Conservation (phyloP, 352 stramenopile species). For the Pythium diclinum region DNA sequence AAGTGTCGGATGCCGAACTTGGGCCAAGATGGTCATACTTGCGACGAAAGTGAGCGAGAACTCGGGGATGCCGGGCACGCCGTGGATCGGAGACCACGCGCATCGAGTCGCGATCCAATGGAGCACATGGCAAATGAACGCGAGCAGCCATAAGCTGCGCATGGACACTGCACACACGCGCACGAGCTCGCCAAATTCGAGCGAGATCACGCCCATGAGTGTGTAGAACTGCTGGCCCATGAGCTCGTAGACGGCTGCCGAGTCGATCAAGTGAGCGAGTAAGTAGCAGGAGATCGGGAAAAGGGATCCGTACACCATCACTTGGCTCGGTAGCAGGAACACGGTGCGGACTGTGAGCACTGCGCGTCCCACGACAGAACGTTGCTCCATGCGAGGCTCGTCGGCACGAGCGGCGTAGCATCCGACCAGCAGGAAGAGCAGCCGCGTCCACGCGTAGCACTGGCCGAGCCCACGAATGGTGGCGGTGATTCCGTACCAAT, state of each 20-base stretch:
- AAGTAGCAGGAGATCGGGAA: conserved; percentile 35
- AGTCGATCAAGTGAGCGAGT: conserved; percentile 32
- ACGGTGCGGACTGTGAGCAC: conserved; percentile 16
- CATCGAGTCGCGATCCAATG: conserved; percentile 9
- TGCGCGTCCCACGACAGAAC: neutral
- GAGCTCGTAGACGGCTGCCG: conserved; percentile 24
- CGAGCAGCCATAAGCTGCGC: conserved; percentile 32
- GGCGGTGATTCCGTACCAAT: conserved; percentile 35
- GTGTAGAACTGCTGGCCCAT: conserved; percentile 27
- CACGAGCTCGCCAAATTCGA: conserved; percentile 19
- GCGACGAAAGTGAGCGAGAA: conserved; percentile 36
- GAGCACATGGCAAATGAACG: conserved; percentile 14
- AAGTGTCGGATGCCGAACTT: conserved; percentile 10
- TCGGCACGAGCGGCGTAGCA: conserved; percentile 24
- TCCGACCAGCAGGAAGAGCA: conserved; percentile 27
- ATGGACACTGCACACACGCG: conserved; percentile 29
- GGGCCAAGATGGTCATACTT: conserved; percentile 28
- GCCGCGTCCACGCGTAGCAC: conserved; percentile 34
- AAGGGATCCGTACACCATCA: conserved; percentile 34
- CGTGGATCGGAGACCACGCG: conserved; percentile 4
- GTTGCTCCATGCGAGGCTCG: neutral
- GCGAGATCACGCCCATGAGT: conserved; percentile 10
- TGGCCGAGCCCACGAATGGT: conserved; percentile 31
- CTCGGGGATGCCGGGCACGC: conserved; percentile 19
- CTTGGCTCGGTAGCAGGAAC: conserved; percentile 33